Evolutionary conservation across 1,284 basidiomycete genomes (phyloP).

Genomic region (Wallemia hederae): DNA sequence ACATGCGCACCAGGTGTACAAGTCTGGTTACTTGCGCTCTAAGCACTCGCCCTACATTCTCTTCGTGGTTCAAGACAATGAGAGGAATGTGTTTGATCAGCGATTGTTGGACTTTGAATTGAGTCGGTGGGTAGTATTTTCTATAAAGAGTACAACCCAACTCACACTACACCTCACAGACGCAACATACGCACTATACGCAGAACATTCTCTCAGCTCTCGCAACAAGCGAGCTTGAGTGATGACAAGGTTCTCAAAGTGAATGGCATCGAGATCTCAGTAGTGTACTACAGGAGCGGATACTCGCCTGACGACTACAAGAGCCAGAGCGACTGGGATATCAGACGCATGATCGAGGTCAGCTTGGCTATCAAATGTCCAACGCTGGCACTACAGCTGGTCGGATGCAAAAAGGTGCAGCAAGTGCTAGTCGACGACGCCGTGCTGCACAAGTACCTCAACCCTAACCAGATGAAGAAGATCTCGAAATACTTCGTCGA

Average conservation of each 20-base stretch:
- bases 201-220: constrained; percentile 41
- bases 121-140: constrained; percentile 29
- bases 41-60: constrained; percentile 34
- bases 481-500: constrained; percentile 1
- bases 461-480: constrained; percentile 2
- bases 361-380: constrained; percentile 79
- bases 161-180: constrained; percentile 18
- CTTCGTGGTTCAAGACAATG: constrained; percentile 63
- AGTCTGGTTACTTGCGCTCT: constrained; percentile 7
- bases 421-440: constrained; percentile 50
- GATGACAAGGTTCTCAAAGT: neutral
- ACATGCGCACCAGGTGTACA: constrained; percentile 46
- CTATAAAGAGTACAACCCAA: too few species aligned
- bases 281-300: constrained; percentile 61
- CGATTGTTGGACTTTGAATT: constrained; percentile 62
- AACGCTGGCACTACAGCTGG: constrained; percentile 62
- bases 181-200: constrained; percentile 41
- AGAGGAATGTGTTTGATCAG: constrained; percentile 94
- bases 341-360: constrained; percentile 43
- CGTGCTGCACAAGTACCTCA: constrained; percentile 41
- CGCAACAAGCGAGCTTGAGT: constrained; percentile 4
- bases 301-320: constrained; percentile 66
- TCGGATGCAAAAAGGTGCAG: constrained; percentile 87
- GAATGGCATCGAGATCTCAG: constrained; percentile 31
- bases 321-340: constrained; percentile 29